Evolutionary conservation across 2,329 filamentous ascomycete species (phyloP).

Genomic region (Macroventuria anomochaeta): DNA sequence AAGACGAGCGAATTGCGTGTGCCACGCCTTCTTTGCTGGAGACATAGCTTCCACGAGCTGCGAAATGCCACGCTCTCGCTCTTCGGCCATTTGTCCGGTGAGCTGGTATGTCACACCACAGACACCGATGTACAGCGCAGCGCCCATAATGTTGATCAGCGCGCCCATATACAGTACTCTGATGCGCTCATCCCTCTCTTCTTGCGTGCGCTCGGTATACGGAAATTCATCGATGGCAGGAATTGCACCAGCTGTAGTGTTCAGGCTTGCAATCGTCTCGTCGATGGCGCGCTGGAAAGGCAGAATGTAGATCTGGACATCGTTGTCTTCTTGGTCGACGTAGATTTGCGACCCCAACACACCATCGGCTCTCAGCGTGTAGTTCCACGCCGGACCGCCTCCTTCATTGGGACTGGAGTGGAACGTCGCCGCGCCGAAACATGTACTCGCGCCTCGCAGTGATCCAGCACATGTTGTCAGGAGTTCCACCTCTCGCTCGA

Average conservation of each 20-base stretch:
- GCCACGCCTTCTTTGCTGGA: conserved; percentile 75
- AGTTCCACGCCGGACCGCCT: conserved; percentile 75
- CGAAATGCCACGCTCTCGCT: conserved; percentile 86
- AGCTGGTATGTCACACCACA: conserved; percentile 87
- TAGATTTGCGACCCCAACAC: conserved; percentile 70
- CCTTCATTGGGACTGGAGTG: conserved; percentile 77
- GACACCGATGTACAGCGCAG: conserved; percentile 79
- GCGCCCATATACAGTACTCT: conserved; percentile 73
- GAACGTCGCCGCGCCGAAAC: conserved; percentile 78
- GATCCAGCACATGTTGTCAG: conserved; percentile 65
- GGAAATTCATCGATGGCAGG: conserved; percentile 67
- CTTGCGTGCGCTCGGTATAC: conserved; percentile 73
- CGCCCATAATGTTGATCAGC: conserved; percentile 76
- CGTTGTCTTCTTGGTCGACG: conserved; percentile 70
- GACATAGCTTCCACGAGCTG: conserved; percentile 92
- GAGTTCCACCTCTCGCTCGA: conserved; percentile 65
- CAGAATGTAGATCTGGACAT: conserved; percentile 76
- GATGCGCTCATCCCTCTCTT: conserved; percentile 71
- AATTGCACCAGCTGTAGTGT: conserved; percentile 50
- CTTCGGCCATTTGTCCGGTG: conserved; percentile 82
- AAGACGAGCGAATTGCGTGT: conserved; percentile 78
- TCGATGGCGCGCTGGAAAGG: conserved; percentile 84
- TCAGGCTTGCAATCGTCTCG: conserved; percentile 68
- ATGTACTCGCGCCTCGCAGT: conserved; percentile 68
- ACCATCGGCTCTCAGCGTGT: conserved; percentile 80